Evolutionary conservation across 352 stramenopile species (phyloP).

Genomic region (Globisporangium perplexum): DNA sequence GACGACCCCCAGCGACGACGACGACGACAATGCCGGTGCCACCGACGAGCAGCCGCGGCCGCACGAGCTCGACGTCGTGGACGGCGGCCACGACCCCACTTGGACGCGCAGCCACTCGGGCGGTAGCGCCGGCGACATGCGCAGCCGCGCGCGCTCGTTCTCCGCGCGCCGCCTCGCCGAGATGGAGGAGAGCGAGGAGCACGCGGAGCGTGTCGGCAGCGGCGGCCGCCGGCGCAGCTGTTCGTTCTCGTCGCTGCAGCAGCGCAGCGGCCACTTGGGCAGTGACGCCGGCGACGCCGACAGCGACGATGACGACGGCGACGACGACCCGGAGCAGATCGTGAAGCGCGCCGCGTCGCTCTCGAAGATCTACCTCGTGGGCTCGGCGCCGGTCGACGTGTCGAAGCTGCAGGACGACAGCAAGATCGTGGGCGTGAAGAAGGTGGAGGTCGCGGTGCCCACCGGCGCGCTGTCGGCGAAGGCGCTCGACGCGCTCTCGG

Average conservation of each 20-base stretch:
- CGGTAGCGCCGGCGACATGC: constrained; percentile 13
- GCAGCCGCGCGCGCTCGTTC: constrained; percentile 39
- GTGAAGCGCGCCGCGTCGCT: constrained; percentile 65
- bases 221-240: constrained; percentile 47
- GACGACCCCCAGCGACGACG: constrained; percentile 7
- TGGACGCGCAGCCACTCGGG: constrained; percentile 20
- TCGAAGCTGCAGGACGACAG: constrained; percentile 73
- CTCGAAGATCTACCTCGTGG: constrained; percentile 82
- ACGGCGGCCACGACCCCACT: constrained; percentile 28
- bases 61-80: constrained; percentile 22
- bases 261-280: neutral
- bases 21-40: constrained; percentile 4
- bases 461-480: constrained; percentile 70
- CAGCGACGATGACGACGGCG: constrained; percentile 7
- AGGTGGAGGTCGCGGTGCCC: constrained; percentile 65
- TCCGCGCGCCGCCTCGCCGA: constrained; percentile 30
- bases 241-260: constrained; percentile 53
- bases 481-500: constrained; percentile 71
- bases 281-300: constrained; percentile 7
- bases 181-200: constrained; percentile 26
- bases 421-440: constrained; percentile 72
- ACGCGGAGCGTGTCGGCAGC: neutral
- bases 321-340: constrained; percentile 32
- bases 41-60: constrained; percentile 2
- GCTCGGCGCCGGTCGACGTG: constrained; percentile 75